phyloP scores from a whole-genome alignment of 139 green algal species.

The Chlorella sp. region DNA sequence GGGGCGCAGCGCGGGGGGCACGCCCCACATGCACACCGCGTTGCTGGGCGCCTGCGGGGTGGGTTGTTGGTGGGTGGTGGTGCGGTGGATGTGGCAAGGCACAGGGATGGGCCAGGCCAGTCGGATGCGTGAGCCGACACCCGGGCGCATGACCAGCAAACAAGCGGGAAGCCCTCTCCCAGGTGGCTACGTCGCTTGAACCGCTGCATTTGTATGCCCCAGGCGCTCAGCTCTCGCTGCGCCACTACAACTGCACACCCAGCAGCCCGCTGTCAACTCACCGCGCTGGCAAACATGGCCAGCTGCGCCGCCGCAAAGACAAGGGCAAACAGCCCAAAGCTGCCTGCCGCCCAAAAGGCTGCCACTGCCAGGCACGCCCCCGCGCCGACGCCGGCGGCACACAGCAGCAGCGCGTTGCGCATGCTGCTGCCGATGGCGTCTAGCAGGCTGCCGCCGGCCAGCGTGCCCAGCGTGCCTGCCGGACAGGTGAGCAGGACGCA shows the following conservation, averaged over 20 bases:
- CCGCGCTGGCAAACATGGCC: constrained; percentile 76
- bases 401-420: constrained; percentile 68
- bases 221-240: no score
- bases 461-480: constrained; percentile 71
- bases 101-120: no score
- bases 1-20: constrained; percentile 80
- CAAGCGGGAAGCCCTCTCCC: no score
- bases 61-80: no score
- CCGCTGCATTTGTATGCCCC: no score
- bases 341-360: constrained; percentile 58
- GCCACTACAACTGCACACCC: no score
- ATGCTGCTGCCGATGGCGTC: constrained; percentile 79
- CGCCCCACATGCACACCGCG: constrained; percentile 85
- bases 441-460: constrained; percentile 80
- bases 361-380: constrained; percentile 65
- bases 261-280: constrained; percentile 6
- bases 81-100: no score
- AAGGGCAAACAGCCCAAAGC: constrained; percentile 63
- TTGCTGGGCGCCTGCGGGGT: constrained; percentile 75
- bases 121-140: no score
- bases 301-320: constrained; percentile 76
- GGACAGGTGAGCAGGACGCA: no score
- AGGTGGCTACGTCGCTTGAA: no score
- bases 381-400: constrained; percentile 43
- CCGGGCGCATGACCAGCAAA: no score